Evolutionary conservation across 352 stramenopile species (phyloP).

Genomic region (Pythium oligandrum): DNA sequence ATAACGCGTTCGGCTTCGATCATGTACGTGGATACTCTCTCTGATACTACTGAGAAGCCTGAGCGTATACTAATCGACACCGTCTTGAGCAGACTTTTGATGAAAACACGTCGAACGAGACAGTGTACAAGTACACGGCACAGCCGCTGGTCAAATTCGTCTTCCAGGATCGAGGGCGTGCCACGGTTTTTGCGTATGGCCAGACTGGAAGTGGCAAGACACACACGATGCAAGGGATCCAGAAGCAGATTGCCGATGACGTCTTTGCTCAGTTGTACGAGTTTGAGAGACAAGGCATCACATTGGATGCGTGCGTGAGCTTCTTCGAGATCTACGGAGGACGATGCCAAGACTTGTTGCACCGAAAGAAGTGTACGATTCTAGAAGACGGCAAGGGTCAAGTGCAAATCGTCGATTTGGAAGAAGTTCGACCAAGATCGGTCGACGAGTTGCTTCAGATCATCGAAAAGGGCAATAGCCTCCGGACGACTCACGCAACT

Average conservation of each 20-base stretch:
- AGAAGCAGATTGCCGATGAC: constrained; percentile 69
- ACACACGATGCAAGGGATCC: constrained; percentile 92
- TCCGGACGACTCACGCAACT: constrained; percentile 95
- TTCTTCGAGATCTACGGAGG: constrained; percentile 98
- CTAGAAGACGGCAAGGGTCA: constrained; percentile 92
- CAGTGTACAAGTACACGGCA: constrained; percentile 91
- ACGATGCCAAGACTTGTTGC: constrained; percentile 93
- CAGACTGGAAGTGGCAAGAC: constrained; percentile 94
- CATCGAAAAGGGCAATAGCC: constrained; percentile 90
- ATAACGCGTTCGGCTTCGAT: constrained; percentile 92
- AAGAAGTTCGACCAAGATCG: constrained; percentile 84
- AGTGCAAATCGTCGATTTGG: constrained; percentile 94
- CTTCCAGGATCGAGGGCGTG: constrained; percentile 84
- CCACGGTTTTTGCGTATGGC: constrained; percentile 95
- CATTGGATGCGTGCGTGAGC: constrained; percentile 87
- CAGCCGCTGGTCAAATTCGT: constrained; percentile 95
- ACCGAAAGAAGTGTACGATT: constrained; percentile 88
- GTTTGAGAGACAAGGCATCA: constrained; percentile 36
- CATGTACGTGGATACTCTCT: constrained; percentile 18
- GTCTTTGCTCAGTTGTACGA: constrained; percentile 72
- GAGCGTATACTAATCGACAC: too few species aligned
- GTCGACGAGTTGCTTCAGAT: constrained; percentile 91
- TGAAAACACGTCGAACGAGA: constrained; percentile 88
- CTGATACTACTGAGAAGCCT: too few species aligned
- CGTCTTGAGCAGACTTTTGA: constrained; percentile 74